Evolutionary conservation across 768 basidiomycete species (phyloP).

Genomic region (Mycena leptocephala): DNA sequence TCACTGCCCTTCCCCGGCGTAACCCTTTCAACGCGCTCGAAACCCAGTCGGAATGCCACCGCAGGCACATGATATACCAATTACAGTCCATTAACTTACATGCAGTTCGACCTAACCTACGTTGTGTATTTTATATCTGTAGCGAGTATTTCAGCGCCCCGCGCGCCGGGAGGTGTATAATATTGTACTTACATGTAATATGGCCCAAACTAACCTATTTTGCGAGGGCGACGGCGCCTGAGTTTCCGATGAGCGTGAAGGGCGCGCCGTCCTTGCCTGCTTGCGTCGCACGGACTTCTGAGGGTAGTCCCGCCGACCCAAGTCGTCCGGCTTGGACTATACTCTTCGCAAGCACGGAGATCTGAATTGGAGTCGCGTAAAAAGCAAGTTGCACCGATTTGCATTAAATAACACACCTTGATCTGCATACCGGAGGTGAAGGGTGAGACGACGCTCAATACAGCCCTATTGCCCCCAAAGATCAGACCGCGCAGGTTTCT

Average conservation of each 20-base stretch:
- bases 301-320: conserved; percentile 66
- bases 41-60: conserved; percentile 17
- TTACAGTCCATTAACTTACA: background rate
- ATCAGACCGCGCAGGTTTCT: background rate
- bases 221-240: conserved; percentile 64
- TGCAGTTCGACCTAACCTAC: background rate
- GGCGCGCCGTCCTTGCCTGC: conserved; percentile 52
- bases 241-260: conserved; percentile 74
- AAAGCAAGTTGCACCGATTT: background rate
- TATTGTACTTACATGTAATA: background rate
- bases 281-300: conserved; percentile 59
- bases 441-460: conserved; percentile 56
- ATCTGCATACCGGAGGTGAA: conserved; percentile 61
- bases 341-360: conserved; percentile 69
- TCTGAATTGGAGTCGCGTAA: conserved; percentile 49
- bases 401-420: conserved; percentile 50
- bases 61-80: background rate
- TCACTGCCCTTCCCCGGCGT: conserved; percentile 59
- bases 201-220: no score
- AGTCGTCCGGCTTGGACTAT: conserved; percentile 68
- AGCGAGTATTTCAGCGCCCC: conserved; percentile 6
- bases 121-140: conserved; percentile 29
- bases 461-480: conserved; percentile 45
- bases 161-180: background rate
- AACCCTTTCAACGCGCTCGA: conserved; percentile 6